phyloP scores from a whole-genome alignment of 306 rosid species.

The Rubus parviflorus region DNA sequence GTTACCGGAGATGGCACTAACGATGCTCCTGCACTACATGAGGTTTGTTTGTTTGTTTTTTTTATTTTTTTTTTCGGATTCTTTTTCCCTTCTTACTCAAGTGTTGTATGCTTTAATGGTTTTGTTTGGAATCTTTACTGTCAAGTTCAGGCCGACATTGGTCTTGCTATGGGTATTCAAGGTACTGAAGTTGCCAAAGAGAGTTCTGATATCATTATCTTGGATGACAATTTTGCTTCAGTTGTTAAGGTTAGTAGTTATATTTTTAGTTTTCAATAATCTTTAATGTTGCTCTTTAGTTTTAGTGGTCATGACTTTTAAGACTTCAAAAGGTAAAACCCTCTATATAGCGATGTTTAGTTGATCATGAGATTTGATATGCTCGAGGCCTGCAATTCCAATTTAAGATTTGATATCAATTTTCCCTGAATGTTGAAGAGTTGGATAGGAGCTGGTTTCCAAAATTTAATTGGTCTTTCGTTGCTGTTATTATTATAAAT shows the following conservation, averaged over 20 bases:
- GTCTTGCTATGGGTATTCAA: slow-evolving; percentile 88
- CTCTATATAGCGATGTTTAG: neutral
- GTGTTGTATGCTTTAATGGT: neutral
- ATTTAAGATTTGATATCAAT: neutral
- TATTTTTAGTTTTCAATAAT: neutral
- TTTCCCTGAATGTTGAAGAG: neutral
- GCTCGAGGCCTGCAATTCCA: neutral
- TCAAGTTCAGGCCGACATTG: slow-evolving; percentile 75
- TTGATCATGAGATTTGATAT: neutral
- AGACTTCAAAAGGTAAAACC: neutral
- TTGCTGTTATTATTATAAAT: neutral
- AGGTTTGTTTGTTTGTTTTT: slow-evolving; percentile 49
- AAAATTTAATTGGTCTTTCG: neutral
- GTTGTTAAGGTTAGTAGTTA: slow-evolving; percentile 63
- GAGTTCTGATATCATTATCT: slow-evolving; percentile 83
- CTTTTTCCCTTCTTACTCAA: neutral
- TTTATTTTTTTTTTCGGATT: neutral
- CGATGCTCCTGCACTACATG: slow-evolving; percentile 90
- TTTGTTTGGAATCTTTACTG: slow-evolving; percentile 19
- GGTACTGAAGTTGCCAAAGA: slow-evolving; percentile 97
- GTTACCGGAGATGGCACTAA: slow-evolving; percentile 96
- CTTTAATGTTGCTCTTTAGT: neutral
- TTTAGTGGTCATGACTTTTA: neutral
- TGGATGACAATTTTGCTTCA: slow-evolving; percentile 89
- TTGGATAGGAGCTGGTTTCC: neutral